These are phyloP conservation scores for Dillenia turbinata DNA, from an alignment of 164 flowering plant species.

Conservation along the genomic window DNA sequence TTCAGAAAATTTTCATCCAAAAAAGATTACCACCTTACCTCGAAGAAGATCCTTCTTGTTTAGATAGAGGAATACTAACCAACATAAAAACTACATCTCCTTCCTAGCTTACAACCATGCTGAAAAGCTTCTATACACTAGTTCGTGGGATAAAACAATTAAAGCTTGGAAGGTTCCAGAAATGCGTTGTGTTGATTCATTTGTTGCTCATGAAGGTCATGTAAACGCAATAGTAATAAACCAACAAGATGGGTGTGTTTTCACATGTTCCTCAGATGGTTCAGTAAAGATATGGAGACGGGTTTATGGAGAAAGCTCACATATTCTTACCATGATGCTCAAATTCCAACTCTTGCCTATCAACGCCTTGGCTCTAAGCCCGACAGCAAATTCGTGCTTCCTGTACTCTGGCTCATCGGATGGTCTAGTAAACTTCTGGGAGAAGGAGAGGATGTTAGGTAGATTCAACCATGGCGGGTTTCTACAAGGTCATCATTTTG, in stretches of 20 bases:
- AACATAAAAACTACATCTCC: conserved; percentile 12
- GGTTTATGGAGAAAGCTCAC: conserved; percentile 20
- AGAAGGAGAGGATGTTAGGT: conserved; percentile 22
- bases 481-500: conserved; percentile 34
- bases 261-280: conserved; percentile 35
- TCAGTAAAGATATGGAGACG: conserved; percentile 30
- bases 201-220: conserved; percentile 30
- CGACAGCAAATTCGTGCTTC: conserved; percentile 8
- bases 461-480: conserved; percentile 36
- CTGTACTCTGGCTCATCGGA: conserved; percentile 44
- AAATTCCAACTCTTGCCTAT: conserved; percentile 21
- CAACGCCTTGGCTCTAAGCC: conserved; percentile 31
- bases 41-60: conserved; percentile 4
- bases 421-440: conserved; percentile 35
- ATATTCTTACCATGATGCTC: conserved; percentile 22
- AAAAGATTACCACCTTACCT: conserved; percentile 19
- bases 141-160: conserved; percentile 34
- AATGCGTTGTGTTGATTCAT: conserved; percentile 26
- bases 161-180: conserved; percentile 30
- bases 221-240: conserved; percentile 27
- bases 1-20: conserved; percentile 8
- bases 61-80: background rate
- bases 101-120: conserved; percentile 33
- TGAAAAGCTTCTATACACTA: conserved; percentile 32
- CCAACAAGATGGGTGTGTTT: conserved; percentile 29